Conservation (phyloP, 306 rosid species). For the Dryas drummondii region DNA sequence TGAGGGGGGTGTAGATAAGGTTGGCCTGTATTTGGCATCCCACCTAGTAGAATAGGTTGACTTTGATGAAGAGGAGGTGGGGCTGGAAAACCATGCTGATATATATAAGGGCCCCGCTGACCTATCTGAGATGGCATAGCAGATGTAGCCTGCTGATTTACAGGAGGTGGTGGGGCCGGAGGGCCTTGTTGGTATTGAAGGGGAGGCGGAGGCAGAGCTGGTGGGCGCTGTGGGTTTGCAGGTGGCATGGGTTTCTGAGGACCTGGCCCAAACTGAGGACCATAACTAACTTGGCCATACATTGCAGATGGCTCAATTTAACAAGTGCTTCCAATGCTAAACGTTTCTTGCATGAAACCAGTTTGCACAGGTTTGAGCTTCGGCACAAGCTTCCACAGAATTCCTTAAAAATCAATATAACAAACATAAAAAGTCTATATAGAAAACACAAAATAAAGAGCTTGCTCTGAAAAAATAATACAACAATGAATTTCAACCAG, state of each 20-base stretch:
- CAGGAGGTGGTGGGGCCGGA: constrained; percentile 21
- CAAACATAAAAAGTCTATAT: background rate
- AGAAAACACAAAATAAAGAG: background rate
- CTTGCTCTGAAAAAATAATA: background rate
- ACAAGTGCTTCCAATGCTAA: constrained; percentile 22
- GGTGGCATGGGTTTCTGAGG: constrained; percentile 44
- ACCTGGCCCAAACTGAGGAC: constrained; percentile 45
- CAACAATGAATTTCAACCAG: background rate
- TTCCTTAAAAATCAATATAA: background rate
- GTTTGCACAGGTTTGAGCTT: constrained; percentile 25
- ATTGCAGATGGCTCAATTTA: constrained; percentile 32
- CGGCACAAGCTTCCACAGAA: constrained; percentile 11
- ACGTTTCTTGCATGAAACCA: constrained; percentile 19
- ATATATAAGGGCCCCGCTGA: constrained; percentile 34
- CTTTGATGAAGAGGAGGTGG: constrained; percentile 33
- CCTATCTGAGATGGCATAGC: constrained; percentile 39
- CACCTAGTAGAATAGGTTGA: constrained; percentile 30
- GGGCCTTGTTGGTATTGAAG: constrained; percentile 33
- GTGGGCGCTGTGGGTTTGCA: constrained; percentile 48
- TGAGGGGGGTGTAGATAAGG: constrained; percentile 39
- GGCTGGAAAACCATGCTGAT: constrained; percentile 46
- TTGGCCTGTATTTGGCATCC: constrained; percentile 40
- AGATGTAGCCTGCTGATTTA: constrained; percentile 29
- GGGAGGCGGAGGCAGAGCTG: constrained; percentile 25
- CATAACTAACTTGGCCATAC: constrained; percentile 67